Evolutionary conservation across 768 basidiomycete genomes (phyloP), one percentile per base, ranked within the genome.

Genomic region (Phlebiopsis flavidoalba): DNA sequence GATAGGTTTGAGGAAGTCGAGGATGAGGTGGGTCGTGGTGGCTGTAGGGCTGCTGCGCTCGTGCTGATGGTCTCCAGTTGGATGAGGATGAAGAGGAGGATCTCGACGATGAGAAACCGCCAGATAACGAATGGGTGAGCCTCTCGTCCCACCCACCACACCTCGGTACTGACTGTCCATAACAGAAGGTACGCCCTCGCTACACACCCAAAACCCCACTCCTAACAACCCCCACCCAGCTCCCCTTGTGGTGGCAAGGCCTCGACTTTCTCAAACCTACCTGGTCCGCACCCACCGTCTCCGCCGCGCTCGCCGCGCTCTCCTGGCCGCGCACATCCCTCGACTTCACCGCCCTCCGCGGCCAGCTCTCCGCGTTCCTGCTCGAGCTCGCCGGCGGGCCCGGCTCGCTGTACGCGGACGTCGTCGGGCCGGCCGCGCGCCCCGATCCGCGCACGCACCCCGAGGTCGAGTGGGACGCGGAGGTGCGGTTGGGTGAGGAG

Each of bases 401-500:
- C 3, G 69, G 69, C 14, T 70, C 69, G 12, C 54, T 70, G 6
- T 70, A 68, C 43, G 63, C 67, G 37, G 60, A 66, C 43, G 57
- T 70, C 15, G 63, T 70, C 17, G 60, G 68, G 51, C 6, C 67
- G 63, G 1, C 67, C 67, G 3, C n/a, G n/a, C n/a, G n/a, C n/a
- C n/a, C n/a, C n/a, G 65, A 68, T 46, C 60, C 58, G 4, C 24
- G 46, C 14, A 46, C 68, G 11, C 53, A 70, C 26, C 69, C 69
- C 4, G 69, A 70, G 46, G 60, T 65, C 24, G 67, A 70, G 12
- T 70, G 69, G 69, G 69, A 70, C 47, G 69, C 69, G 6, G 64
- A 64, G 26, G 69, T 70, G 10, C 63, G 69, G n/a, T 53, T 70
- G 8, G 69, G 69, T 17, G 63, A 68, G 35, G 67, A 70, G 19